A percentile compares a stretch with the other conserved stretches of the same genome.
These are phyloP conservation scores for Dictyophora rubrovolvata DNA, from an alignment of 768 basidiomycete species.

Conservation along the genomic window DNA sequence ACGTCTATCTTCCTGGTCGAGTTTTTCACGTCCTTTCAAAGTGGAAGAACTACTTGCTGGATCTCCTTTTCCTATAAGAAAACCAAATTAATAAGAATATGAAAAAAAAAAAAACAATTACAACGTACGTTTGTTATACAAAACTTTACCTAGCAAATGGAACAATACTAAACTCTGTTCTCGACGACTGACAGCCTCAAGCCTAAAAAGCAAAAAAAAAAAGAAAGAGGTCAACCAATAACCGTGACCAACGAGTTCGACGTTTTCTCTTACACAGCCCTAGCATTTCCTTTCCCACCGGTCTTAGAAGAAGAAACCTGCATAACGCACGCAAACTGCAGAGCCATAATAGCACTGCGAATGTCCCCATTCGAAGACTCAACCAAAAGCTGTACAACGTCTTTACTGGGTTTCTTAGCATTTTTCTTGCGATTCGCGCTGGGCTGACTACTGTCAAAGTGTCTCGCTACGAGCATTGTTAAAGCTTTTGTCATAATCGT, in stretches of 20 bases:
- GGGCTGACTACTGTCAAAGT: too few species aligned
- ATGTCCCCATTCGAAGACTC: slow-evolving; percentile 85
- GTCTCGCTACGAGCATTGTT: slow-evolving; percentile 39
- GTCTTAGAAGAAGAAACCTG: slow-evolving; percentile 17
- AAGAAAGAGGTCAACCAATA: too few species aligned
- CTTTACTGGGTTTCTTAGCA: slow-evolving; percentile 41
- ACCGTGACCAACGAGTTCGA: background rate
- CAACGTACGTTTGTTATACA: slow-evolving; percentile 86
- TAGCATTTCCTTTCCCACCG: slow-evolving; percentile 15
- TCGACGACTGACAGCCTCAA: slow-evolving; percentile 70
- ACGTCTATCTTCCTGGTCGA: slow-evolving; percentile 44
- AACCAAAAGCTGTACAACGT: slow-evolving; percentile 65
- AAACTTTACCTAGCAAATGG: slow-evolving; percentile 84
- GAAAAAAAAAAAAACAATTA: background rate
- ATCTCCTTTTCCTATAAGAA: slow-evolving; percentile 60
- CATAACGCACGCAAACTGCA: slow-evolving; percentile 72
- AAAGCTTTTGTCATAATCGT: slow-evolving; percentile 79
- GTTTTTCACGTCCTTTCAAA: slow-evolving; percentile 52
- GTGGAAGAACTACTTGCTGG: slow-evolving; percentile 43
- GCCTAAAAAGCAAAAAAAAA: slow-evolving; percentile 16
- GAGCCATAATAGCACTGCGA: slow-evolving; percentile 83
- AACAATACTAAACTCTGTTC: slow-evolving; percentile 86
- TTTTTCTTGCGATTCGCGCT: slow-evolving; percentile 13
- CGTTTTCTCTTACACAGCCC: slow-evolving; percentile 21
- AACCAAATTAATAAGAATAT: background rate